Evolutionary conservation across 257 asterid species (phyloP), one percentile per base, ranked within the genome.

Genomic region (Gentiana dahurica): DNA sequence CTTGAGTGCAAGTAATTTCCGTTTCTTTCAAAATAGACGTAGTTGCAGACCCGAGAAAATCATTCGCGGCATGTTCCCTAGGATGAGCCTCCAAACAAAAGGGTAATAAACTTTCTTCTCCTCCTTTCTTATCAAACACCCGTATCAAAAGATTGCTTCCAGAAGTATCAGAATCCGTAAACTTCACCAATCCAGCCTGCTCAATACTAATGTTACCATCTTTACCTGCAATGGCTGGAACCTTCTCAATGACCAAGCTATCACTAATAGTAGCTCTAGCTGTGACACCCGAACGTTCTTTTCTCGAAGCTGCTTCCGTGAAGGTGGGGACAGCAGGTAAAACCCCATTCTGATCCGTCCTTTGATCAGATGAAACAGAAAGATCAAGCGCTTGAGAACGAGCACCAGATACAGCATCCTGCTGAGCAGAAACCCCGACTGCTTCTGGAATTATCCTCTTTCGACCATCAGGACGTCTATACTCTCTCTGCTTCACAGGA

Each of bases 401-500:
- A 65, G 63, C 70, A 63, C 71, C 71, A 45, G 89, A 55, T 35
- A 73, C 47, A 61, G 72, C 68, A 57, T 81, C 87, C 59, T 68
- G 81, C 68, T 70, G 89, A 39, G 69, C 71, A 51, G 89, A 70
- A 56, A 67, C 77, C 53, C 98, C 98, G 77, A 92, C 97, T 63
- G 95, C 97, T 78, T 92, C 95, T 6, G 98, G 98, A 59, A 92
- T 92, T 79, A 92, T 92, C 83, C 98, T 83, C 85, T 81, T 92
- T 52, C 98, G 24, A 52, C 98, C 98, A 75, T 92, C 98, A 15
- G 98, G 81, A 10, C 97, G 84, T 61, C 94, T 83, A 54, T 92
- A 92, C 70, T 85, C 97, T 67, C 86, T 85, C 72, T 92, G 98
- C 72, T 83, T 88, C 65, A 92, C 97, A 5, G 95, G 94, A 75